phyloP scores from a whole-genome alignment of 345 rosid genomes.

The Eutrema yunnanense region DNA sequence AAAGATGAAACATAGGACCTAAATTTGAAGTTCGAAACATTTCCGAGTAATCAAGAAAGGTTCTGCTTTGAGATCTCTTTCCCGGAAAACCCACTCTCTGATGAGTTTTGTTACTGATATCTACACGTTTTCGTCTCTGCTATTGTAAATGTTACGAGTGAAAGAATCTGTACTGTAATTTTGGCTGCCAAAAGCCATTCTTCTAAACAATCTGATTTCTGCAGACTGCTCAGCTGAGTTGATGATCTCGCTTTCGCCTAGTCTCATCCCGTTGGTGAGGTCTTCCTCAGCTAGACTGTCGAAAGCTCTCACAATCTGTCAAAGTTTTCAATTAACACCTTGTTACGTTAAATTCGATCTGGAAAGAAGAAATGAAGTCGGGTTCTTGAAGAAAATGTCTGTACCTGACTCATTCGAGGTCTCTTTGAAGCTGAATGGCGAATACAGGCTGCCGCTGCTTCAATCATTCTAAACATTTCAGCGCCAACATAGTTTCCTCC shows the following conservation, averaged over 20 bases:
- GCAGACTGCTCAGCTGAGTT: constrained; percentile 76
- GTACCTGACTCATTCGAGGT: constrained; percentile 94
- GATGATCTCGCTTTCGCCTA: constrained; percentile 77
- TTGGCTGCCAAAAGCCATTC: constrained; percentile 91
- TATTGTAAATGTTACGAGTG: constrained; percentile 31
- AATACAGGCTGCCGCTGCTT: constrained; percentile 89
- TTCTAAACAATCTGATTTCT: constrained; percentile 75
- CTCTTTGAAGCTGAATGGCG: constrained; percentile 86
- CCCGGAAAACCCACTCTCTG: background rate
- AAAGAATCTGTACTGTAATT: constrained; percentile 70
- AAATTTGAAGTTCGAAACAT: background rate
- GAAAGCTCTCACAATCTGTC: constrained; percentile 84
- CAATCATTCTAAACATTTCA: constrained; percentile 79
- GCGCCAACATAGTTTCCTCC: constrained; percentile 49
- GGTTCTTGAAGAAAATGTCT: background rate
- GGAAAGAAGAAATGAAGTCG: background rate
- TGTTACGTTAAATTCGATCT: background rate
- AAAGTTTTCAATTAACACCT: background rate
- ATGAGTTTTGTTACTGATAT: constrained; percentile 27
- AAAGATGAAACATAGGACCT: background rate
- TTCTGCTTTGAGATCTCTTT: constrained; percentile 3
- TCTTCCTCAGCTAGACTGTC: constrained; percentile 60
- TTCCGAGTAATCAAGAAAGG: background rate
- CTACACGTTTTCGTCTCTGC: constrained; percentile 32
- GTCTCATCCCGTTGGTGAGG: constrained; percentile 81